Evolutionary conservation across 345 rosid genomes (phyloP).

Genomic region (Boechera retrofracta): DNA sequence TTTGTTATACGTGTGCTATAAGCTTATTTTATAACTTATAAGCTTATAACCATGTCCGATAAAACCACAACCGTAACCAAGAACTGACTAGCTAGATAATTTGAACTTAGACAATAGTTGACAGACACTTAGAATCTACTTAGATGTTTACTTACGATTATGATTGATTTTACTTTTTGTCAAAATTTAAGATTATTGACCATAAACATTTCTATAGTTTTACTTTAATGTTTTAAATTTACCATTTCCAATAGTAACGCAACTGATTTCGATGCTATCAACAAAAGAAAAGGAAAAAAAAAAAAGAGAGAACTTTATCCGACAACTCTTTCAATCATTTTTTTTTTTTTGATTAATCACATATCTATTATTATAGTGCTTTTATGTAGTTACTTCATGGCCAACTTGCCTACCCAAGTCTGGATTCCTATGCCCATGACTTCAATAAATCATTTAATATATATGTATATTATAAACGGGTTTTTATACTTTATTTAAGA

Average conservation of each 20-base stretch:
- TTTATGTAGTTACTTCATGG: conserved; percentile 27
- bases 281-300: neutral
- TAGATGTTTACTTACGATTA: neutral
- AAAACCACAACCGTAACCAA: neutral
- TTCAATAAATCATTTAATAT: conserved; percentile 15
- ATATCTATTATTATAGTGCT: neutral
- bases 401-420: conserved; percentile 37
- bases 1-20: neutral
- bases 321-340: conserved; percentile 1
- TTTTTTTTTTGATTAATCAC: conserved; percentile 5
- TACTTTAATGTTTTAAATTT: neutral
- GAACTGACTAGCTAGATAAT: too few relatives aligned
- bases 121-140: neutral
- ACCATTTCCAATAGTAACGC: conserved; percentile 11
- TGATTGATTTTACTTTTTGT: too few relatives aligned
- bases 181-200: neutral
- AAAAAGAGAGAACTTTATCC: neutral
- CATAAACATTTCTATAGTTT: conserved; percentile 1
- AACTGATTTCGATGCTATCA: neutral
- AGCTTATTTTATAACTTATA: neutral
- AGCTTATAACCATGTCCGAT: neutral
- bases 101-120: neutral
- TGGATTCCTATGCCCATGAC: conserved; percentile 33
- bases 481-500: neutral
- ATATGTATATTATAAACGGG: too few relatives aligned